phyloP scores from a whole-genome alignment of 164 flowering plant genomes.

The Berberis thunbergii region DNA sequence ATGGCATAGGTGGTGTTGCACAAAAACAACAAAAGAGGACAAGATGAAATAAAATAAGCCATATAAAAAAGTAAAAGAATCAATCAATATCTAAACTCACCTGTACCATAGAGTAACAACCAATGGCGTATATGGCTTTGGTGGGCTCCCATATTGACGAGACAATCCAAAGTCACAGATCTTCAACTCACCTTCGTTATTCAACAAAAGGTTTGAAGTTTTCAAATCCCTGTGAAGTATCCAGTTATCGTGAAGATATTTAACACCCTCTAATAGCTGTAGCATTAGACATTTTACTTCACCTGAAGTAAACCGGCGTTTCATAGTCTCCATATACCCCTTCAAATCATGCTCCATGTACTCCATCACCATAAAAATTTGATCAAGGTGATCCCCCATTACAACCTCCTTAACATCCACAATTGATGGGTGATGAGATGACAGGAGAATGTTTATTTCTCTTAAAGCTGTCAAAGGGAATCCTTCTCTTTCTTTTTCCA shows the following conservation, averaged over 20 bases:
- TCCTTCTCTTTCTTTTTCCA: slow-evolving; percentile 52
- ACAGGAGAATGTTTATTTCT: slow-evolving; percentile 64
- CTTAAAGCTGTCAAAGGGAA: slow-evolving; percentile 65
- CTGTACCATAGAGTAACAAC: slow-evolving; percentile 88
- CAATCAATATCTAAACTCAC: slow-evolving; percentile 19
- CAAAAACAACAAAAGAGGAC: background rate
- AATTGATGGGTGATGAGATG: slow-evolving; percentile 57
- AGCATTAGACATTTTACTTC: slow-evolving; percentile 73
- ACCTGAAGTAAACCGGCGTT: slow-evolving; percentile 57
- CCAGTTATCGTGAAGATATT: slow-evolving; percentile 78
- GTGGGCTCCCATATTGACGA: slow-evolving; percentile 70
- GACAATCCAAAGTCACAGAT: slow-evolving; percentile 82
- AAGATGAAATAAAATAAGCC: background rate
- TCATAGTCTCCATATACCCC: slow-evolving; percentile 46
- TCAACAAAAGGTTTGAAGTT: slow-evolving; percentile 67
- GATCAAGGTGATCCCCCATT: slow-evolving; percentile 32
- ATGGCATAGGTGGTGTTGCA: too few species aligned
- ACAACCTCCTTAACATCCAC: slow-evolving; percentile 72
- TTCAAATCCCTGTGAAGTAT: slow-evolving; percentile 80
- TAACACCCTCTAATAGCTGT: slow-evolving; percentile 68
- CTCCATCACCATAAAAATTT: slow-evolving; percentile 72
- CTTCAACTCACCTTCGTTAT: slow-evolving; percentile 63
- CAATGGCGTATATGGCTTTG: slow-evolving; percentile 59
- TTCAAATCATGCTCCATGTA: slow-evolving; percentile 78
- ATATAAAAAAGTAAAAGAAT: background rate